These are phyloP conservation scores for Serendipita indica DNA, from an alignment of 768 basidiomycete species.

Conservation along the genomic window DNA sequence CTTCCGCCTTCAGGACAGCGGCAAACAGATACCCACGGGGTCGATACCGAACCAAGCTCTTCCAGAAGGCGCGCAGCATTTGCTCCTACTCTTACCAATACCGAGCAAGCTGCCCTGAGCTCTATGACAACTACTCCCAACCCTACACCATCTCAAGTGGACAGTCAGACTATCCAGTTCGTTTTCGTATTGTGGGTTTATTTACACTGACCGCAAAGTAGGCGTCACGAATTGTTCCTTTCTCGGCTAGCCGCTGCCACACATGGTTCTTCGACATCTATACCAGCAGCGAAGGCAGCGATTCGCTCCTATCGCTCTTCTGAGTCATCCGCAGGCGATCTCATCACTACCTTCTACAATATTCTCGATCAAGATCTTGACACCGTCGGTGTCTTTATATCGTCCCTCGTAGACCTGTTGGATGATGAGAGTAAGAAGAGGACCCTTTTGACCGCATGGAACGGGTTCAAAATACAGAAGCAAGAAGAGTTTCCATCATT, in stretches of 20 bases:
- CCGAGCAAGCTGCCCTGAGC: conserved; percentile 8
- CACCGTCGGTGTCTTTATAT: conserved; percentile 57
- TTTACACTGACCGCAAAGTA: no score
- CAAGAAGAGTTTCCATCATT: conserved; percentile 76
- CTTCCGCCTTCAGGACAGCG: conserved; percentile 20
- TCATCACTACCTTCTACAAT: conserved; percentile 82
- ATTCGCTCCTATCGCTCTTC: conserved; percentile 61
- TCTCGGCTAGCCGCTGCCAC: conserved; percentile 45
- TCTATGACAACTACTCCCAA: conserved; percentile 1
- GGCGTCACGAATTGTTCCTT: conserved; percentile 53
- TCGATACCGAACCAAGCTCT: conserved; percentile 30
- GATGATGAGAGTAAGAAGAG: conserved; percentile 76
- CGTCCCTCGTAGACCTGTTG: conserved; percentile 57
- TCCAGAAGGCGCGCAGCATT: conserved; percentile 17
- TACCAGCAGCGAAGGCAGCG: conserved; percentile 53
- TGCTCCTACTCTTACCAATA: conserved; percentile 14
- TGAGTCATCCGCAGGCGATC: conserved; percentile 68
- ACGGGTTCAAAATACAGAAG: conserved; percentile 75
- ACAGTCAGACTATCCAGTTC: no score
- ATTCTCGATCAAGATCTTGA: conserved; percentile 54
- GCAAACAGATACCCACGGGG: conserved; percentile 27
- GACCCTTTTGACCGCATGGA: conserved; percentile 63
- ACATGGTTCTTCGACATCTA: conserved; percentile 40
- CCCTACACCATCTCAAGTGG: conserved; percentile 18
- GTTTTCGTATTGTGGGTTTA: no score